A percentile compares a stretch with the other conserved stretches of the same genome.
Conservation (phyloP, 2,329 filamentous ascomycete genomes). For the Raffaelea arxii region DNA sequence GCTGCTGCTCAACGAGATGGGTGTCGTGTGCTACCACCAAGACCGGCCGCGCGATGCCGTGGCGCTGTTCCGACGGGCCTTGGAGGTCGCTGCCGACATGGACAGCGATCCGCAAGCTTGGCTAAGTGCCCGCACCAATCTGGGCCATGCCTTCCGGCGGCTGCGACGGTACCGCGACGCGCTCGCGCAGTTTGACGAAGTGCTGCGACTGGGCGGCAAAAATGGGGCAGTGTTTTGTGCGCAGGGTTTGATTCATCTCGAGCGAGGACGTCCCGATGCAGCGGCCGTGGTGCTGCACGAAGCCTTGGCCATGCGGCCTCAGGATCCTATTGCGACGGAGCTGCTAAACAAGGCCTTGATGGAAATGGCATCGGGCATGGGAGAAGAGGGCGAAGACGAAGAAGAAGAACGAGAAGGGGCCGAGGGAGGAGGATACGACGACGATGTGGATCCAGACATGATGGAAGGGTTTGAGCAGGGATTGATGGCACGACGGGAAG, state of each 20-base stretch:
- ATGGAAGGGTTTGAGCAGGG: conserved; percentile 42
- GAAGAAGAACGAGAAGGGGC: conserved; percentile 3
- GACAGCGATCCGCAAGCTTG: conserved; percentile 74
- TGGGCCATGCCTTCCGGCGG: conserved; percentile 79
- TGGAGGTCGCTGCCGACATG: conserved; percentile 69
- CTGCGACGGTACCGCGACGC: conserved; percentile 60
- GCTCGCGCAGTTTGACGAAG: conserved; percentile 75
- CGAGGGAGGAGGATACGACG: conserved; percentile 12
- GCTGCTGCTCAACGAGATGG: conserved; percentile 87
- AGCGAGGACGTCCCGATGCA: conserved; percentile 63
- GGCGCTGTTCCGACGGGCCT: conserved; percentile 65
- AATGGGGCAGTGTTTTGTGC: conserved; percentile 70
- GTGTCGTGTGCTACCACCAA: conserved; percentile 91
- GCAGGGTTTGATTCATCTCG: conserved; percentile 76
- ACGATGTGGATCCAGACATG: conserved; percentile 32
- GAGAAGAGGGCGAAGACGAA: background rate
- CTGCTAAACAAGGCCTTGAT: conserved; percentile 62
- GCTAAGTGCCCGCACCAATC: conserved; percentile 75
- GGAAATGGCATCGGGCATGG: conserved; percentile 35
- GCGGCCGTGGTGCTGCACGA: conserved; percentile 79
- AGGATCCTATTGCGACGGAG: conserved; percentile 74
- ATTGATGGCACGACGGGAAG: conserved; percentile 35
- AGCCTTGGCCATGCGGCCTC: conserved; percentile 66
- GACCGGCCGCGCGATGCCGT: conserved; percentile 67
- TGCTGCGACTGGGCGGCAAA: conserved; percentile 71